Evolutionary conservation across 202 grass and related monocot species (phyloP).

Genomic region (Schoenoplectus triqueter): DNA sequence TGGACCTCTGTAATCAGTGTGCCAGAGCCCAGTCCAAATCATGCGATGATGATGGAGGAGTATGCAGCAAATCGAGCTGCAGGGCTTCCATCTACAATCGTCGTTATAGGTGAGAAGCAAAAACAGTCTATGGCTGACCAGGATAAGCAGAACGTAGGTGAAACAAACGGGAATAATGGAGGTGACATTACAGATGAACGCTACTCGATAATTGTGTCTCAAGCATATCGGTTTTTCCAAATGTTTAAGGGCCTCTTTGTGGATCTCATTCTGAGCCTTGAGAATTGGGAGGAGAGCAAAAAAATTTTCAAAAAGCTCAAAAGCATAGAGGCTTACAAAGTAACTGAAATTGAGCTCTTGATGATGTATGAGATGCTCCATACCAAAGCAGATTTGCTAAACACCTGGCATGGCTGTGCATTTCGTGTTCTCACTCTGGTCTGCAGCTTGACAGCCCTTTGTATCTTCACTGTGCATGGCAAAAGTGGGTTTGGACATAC

Average conservation of each 20-base stretch:
- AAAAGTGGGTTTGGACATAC: background rate
- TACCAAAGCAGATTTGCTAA: slow-evolving; percentile 47
- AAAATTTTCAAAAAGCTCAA: slow-evolving; percentile 37
- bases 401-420: slow-evolving; percentile 24
- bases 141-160: background rate
- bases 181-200: background rate
- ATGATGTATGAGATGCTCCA: slow-evolving; percentile 59
- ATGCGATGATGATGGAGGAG: slow-evolving; percentile 61
- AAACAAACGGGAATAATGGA: background rate
- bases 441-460: background rate
- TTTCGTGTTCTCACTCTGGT: slow-evolving; percentile 35
- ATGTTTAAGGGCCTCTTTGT: slow-evolving; percentile 59
- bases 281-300: slow-evolving; percentile 49
- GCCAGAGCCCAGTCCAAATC: slow-evolving; percentile 47
- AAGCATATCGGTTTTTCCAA: slow-evolving; percentile 41
- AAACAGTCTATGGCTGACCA: background rate
- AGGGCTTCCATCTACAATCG: slow-evolving; percentile 39
- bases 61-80: slow-evolving; percentile 39
- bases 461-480: background rate
- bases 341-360: slow-evolving; percentile 52
- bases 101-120: background rate
- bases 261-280: slow-evolving; percentile 59
- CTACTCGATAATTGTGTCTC: background rate
- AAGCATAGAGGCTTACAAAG: slow-evolving; percentile 37
- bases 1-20: slow-evolving; percentile 60